phyloP scores from a whole-genome alignment of 1,284 basidiomycete genomes.

The Ceratobasidium sp. region DNA sequence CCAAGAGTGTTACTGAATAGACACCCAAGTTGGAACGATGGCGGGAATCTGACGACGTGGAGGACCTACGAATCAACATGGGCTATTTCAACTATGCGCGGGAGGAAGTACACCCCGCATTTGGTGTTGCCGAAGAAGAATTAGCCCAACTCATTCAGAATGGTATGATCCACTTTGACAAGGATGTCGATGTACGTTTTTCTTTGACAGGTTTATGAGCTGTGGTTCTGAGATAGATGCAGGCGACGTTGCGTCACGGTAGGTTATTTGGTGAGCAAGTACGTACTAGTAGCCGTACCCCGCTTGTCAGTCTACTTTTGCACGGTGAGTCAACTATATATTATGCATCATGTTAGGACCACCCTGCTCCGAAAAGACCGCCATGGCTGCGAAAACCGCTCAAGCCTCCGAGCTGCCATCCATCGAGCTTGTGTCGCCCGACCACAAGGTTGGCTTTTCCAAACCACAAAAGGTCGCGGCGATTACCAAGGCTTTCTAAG shows the following conservation, averaged over 20 bases:
- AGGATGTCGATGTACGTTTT: constrained; percentile 70
- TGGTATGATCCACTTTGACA: constrained; percentile 91
- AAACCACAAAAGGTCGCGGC: constrained; percentile 90
- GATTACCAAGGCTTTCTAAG: constrained; percentile 92
- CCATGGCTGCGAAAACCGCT: constrained; percentile 93
- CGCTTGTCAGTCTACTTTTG: constrained; percentile 87
- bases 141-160: constrained; percentile 92
- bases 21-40: constrained; percentile 79
- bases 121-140: constrained; percentile 98
- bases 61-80: constrained; percentile 87
- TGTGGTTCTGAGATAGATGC: constrained; percentile 30
- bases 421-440: constrained; percentile 96
- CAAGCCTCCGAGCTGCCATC: constrained; percentile 93
- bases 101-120: constrained; percentile 95
- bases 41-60: constrained; percentile 97
- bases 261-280: constrained; percentile 95
- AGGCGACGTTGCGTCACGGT: constrained; percentile 91
- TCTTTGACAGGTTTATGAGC: not conserved
- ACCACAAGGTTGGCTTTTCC: constrained; percentile 94
- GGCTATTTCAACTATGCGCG: constrained; percentile 90
- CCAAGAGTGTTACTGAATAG: constrained; percentile 19
- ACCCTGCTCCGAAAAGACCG: constrained; percentile 92
- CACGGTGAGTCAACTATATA: constrained; percentile 59
- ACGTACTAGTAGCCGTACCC: constrained; percentile 85
- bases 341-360: constrained; percentile 59